phyloP scores from a whole-genome alignment of 169 alveolate species.

The Cryptosporidium xiaoi region DNA sequence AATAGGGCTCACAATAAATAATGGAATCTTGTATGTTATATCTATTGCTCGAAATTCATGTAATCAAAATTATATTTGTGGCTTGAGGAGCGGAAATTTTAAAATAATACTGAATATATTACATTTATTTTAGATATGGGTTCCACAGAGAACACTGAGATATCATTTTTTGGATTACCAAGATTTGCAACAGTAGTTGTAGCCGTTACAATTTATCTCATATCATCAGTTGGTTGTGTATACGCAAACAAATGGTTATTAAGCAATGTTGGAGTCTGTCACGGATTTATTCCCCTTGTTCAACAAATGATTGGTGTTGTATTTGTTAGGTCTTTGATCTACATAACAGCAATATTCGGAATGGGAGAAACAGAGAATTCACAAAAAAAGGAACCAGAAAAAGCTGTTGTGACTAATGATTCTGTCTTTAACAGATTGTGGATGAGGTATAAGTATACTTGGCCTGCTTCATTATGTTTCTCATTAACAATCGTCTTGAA shows the following conservation, averaged over 20 bases:
- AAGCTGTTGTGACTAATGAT: background rate
- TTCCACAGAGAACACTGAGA: slow-evolving; percentile 33
- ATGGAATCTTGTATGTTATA: background rate
- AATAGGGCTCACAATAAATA: too few relatives aligned
- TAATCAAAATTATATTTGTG: slow-evolving; percentile 17
- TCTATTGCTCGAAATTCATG: slow-evolving; percentile 29
- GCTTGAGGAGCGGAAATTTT: background rate
- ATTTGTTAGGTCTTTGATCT: slow-evolving; percentile 28
- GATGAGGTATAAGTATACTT: slow-evolving; percentile 41
- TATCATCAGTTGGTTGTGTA: slow-evolving; percentile 70
- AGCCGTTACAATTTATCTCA: slow-evolving; percentile 44
- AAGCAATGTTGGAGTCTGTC: slow-evolving; percentile 44
- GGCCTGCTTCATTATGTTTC: slow-evolving; percentile 67
- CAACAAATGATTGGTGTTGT: slow-evolving; percentile 58
- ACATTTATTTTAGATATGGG: slow-evolving; percentile 4
- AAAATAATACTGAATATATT: background rate
- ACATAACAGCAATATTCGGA: slow-evolving; percentile 14
- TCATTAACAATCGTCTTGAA: slow-evolving; percentile 44
- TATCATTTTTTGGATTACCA: slow-evolving; percentile 66
- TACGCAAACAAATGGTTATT: slow-evolving; percentile 61
- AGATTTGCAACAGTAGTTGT: slow-evolving; percentile 42
- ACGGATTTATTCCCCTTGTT: slow-evolving; percentile 65
- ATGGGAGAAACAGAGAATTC: background rate
- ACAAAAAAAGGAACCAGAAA: background rate
- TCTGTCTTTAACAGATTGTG: slow-evolving; percentile 23